These are phyloP conservation scores for Zelopaecilomyces penicillatus DNA, from an alignment of 2,329 filamentous ascomycete genomes.

Conservation along the genomic window DNA sequence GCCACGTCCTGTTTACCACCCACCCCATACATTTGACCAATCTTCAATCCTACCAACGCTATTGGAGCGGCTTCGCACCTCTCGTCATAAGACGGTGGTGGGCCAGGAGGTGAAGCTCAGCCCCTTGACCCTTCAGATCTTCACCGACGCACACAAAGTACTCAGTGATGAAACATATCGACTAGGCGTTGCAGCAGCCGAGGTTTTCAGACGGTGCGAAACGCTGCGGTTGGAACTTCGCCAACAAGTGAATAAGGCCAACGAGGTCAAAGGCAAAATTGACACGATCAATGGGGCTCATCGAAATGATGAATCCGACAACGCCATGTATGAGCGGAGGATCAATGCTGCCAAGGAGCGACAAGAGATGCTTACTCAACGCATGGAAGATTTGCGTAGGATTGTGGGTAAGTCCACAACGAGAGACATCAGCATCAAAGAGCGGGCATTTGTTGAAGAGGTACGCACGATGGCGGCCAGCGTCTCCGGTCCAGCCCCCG, in stretches of 20 bases:
- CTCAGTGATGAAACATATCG: constrained; percentile 61
- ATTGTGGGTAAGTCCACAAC: constrained; percentile 32
- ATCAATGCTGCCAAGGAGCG: constrained; percentile 45
- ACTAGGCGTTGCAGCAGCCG: constrained; percentile 60
- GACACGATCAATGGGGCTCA: constrained; percentile 49
- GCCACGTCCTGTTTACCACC: constrained; percentile 58
- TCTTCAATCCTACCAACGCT: constrained; percentile 47
- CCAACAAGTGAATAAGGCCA: constrained; percentile 58
- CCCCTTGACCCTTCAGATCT: constrained; percentile 59
- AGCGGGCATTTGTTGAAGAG: constrained; percentile 38
- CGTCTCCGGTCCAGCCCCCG: constrained; percentile 29
- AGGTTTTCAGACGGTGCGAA: constrained; percentile 64
- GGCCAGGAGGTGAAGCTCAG: constrained; percentile 63
- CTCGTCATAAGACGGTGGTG: constrained; percentile 51
- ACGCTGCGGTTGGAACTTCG: constrained; percentile 58
- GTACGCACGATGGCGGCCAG: constrained; percentile 47
- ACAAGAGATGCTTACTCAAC: constrained; percentile 47
- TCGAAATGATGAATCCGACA: constrained; percentile 41
- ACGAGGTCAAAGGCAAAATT: constrained; percentile 56
- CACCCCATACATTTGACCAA: constrained; percentile 51
- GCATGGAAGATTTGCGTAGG: constrained; percentile 51
- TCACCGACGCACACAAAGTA: constrained; percentile 65
- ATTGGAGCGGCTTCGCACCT: constrained; percentile 48
- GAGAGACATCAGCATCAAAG: constrained; percentile 36
- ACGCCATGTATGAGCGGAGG: constrained; percentile 50